Percentiles rank a stretch among this genome's conserved stretches.
phyloP scores from a whole-genome alignment of 495 filamentous ascomycete genomes.

The Annulohypoxylon maeteangense region DNA sequence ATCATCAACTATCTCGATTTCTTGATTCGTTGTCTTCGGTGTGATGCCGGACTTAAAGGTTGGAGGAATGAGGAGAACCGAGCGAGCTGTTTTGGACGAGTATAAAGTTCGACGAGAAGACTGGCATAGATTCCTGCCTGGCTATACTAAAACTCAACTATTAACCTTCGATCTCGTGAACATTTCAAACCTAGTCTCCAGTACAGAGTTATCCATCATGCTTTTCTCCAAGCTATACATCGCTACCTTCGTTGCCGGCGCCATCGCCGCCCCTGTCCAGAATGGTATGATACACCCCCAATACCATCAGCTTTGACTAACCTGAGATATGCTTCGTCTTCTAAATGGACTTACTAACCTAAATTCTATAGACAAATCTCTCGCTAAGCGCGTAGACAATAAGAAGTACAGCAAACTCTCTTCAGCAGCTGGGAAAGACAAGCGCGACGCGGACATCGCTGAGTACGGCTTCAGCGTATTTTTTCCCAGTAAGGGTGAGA shows the following conservation, averaged over 20 bases:
- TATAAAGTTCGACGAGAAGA: background rate
- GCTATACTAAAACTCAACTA: background rate
- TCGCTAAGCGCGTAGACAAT: background rate
- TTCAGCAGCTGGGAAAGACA: no score
- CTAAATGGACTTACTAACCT: background rate
- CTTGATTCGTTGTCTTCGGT: background rate
- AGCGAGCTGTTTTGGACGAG: background rate
- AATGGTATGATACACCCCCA: conserved; percentile 11
- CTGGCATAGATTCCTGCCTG: background rate
- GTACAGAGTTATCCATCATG: background rate
- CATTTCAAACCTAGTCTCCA: background rate
- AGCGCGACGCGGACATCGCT: background rate
- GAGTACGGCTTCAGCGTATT: background rate
- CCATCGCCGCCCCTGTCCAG: conserved; percentile 13
- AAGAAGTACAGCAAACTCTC: no score
- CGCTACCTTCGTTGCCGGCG: conserved; percentile 16
- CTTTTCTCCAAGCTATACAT: conserved; percentile 26
- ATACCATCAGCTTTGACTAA: background rate
- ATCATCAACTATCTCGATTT: background rate
- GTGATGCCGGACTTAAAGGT: background rate
- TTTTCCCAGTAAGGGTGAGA: background rate
- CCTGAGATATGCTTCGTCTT: background rate
- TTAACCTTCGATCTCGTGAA: background rate
- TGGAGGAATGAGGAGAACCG: background rate
- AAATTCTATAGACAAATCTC: background rate